These are phyloP conservation scores for Diplogelasinospora grovesii DNA, from an alignment of 495 filamentous ascomycete species.

Conservation along the genomic window DNA sequence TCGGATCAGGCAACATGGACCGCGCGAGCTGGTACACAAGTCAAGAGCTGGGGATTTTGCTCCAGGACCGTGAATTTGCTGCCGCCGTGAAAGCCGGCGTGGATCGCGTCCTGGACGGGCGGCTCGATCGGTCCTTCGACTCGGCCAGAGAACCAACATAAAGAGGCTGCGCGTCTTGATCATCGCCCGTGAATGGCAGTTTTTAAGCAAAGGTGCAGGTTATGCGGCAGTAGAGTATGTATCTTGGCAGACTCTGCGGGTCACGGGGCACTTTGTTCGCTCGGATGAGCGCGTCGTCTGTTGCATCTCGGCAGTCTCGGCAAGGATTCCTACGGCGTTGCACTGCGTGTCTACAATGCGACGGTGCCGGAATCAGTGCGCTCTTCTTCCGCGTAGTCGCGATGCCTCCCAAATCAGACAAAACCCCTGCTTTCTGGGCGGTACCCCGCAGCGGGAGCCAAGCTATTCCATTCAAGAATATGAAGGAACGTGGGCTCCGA, in stretches of 20 bases:
- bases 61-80: constrained; percentile 45
- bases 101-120: constrained; percentile 35
- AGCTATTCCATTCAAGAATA: constrained; percentile 23
- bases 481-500: constrained; percentile 29
- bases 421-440: constrained; percentile 12
- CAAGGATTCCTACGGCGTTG: constrained; percentile 5
- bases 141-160: too few relatives aligned
- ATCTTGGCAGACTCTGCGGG: background rate
- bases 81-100: constrained; percentile 32
- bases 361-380: constrained; percentile 22
- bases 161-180: too few relatives aligned
- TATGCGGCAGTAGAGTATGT: too few relatives aligned
- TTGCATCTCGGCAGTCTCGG: constrained; percentile 13
- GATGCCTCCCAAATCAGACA: constrained; percentile 7
- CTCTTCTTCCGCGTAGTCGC: constrained; percentile 17
- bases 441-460: constrained; percentile 21
- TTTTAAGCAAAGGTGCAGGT: too few relatives aligned
- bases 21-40: constrained; percentile 70
- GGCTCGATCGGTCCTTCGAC: constrained; percentile 33
- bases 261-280: background rate
- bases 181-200: too few relatives aligned
- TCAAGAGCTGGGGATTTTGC: constrained; percentile 66
- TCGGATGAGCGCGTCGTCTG: constrained; percentile 2
- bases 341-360: constrained; percentile 11
- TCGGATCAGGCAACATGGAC: constrained; percentile 73